Evolutionary conservation across 2,329 filamentous ascomycete species (phyloP).

Genomic region (Fusarium verrucosum): DNA sequence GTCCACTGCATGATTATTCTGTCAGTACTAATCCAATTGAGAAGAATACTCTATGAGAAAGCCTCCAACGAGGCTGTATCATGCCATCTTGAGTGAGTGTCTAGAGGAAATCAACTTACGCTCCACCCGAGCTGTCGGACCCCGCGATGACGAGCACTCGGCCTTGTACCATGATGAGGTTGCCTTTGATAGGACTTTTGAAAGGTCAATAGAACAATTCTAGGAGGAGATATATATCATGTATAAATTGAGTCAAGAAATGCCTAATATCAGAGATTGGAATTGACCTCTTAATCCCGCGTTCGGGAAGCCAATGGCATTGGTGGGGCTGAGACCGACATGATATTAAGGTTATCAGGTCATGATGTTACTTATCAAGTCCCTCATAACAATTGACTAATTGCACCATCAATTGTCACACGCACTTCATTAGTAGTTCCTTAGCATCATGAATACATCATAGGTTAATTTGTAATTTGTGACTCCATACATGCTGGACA

Average conservation of each 20-base stretch:
- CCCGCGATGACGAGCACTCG: slow-evolving; percentile 84
- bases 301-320: slow-evolving; percentile 14
- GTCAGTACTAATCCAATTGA: background rate
- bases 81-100: background rate
- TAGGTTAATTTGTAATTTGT: background rate
- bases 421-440: background rate
- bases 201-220: too few relatives aligned
- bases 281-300: slow-evolving; percentile 22
- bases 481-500: background rate
- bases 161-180: slow-evolving; percentile 49
- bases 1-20: slow-evolving; percentile 66
- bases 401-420: too few relatives aligned
- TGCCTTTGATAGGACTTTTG: background rate
- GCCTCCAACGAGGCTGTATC: background rate
- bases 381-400: too few relatives aligned
- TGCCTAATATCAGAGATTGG: background rate
- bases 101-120: slow-evolving; percentile 59
- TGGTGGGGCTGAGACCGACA: slow-evolving; percentile 29
- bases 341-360: too few relatives aligned
- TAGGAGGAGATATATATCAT: background rate
- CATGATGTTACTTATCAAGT: slow-evolving; percentile 15
- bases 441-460: background rate
- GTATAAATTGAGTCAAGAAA: background rate
- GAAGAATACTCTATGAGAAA: background rate
- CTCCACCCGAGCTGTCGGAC: slow-evolving; percentile 90